A percentile compares a stretch with the other conserved stretches of the same genome.
Evolutionary conservation across 2,329 filamentous ascomycete genomes (phyloP).

Genomic region (Amesomyces nigricolor): DNA sequence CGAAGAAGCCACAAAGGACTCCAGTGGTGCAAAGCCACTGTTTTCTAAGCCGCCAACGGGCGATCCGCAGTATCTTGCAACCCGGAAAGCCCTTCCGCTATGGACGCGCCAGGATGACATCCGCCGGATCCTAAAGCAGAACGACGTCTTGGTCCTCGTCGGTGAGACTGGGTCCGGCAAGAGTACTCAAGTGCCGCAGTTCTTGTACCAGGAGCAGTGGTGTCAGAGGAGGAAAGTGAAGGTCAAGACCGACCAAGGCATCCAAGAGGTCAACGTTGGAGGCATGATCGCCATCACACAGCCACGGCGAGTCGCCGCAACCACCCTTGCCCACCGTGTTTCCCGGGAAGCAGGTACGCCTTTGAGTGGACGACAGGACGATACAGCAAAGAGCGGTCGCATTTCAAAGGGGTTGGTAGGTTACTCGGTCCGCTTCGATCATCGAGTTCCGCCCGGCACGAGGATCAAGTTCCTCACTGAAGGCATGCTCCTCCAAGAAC

Average conservation of each 20-base stretch:
- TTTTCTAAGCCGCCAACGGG: constrained; percentile 11
- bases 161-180: constrained; percentile 97
- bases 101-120: constrained; percentile 71
- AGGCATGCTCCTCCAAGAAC: constrained; percentile 91
- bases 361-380: constrained; percentile 27
- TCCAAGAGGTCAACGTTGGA: constrained; percentile 52
- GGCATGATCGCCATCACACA: constrained; percentile 91
- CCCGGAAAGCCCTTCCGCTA: constrained; percentile 70
- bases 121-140: constrained; percentile 53
- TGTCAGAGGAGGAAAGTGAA: constrained; percentile 57
- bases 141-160: constrained; percentile 75
- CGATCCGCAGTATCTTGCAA: constrained; percentile 35
- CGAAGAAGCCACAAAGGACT: constrained; percentile 2
- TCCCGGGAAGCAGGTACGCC: constrained; percentile 65
- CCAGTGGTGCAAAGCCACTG: not conserved
- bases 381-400: constrained; percentile 27
- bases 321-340: constrained; percentile 81
- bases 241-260: constrained; percentile 32
- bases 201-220: constrained; percentile 73
- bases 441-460: constrained; percentile 72
- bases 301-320: constrained; percentile 87
- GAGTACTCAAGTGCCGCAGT: constrained; percentile 93
- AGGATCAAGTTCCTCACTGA: constrained; percentile 93
- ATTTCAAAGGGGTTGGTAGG: constrained; percentile 61
- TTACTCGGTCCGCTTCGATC: constrained; percentile 93